These are phyloP conservation scores for Allomyces macrogynus DNA, from an alignment of 192 early-diverging fungal species.

Conservation along the genomic window DNA sequence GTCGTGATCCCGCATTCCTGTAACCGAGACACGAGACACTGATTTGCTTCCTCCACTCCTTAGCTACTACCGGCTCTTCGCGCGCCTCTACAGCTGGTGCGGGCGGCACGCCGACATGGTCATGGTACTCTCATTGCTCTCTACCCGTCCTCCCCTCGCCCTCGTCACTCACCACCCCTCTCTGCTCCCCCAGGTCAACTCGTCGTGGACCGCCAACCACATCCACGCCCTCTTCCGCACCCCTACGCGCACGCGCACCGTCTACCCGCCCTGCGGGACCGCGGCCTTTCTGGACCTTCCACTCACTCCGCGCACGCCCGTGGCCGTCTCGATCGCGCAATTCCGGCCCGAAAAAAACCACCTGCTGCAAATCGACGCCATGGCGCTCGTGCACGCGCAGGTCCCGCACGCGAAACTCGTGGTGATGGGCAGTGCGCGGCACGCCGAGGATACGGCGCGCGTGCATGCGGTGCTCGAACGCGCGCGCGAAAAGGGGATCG, in stretches of 20 bases:
- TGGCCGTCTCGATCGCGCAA: slow-evolving; percentile 78
- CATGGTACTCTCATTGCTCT: slow-evolving; percentile 28
- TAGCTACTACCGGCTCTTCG: slow-evolving; percentile 70
- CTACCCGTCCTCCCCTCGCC: no score
- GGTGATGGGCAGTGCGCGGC: slow-evolving; percentile 68
- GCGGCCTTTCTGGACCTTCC: slow-evolving; percentile 30
- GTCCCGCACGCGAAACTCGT: slow-evolving; percentile 48
- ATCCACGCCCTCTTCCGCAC: slow-evolving; percentile 62
- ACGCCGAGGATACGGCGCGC: slow-evolving; percentile 50
- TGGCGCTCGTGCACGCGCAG: slow-evolving; percentile 35
- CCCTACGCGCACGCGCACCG: slow-evolving; percentile 30
- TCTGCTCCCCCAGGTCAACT: slow-evolving; percentile 37
- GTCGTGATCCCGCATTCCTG: not conserved
- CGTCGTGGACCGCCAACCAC: slow-evolving; percentile 83
- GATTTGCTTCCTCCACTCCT: not conserved
- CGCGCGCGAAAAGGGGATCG: slow-evolving; percentile 26
- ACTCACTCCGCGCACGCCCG: slow-evolving; percentile 25
- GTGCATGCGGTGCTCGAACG: slow-evolving; percentile 34
- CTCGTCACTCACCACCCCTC: no score
- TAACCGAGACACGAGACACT: no score
- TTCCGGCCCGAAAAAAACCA: slow-evolving; percentile 96
- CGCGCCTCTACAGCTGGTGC: slow-evolving; percentile 46
- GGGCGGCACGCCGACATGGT: slow-evolving; percentile 63
- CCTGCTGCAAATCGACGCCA: slow-evolving; percentile 51
- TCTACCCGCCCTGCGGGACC: slow-evolving; percentile 93